These are phyloP conservation scores for Rugonectria rugulosa DNA, from an alignment of 2,329 filamentous ascomycete species.

Conservation along the genomic window DNA sequence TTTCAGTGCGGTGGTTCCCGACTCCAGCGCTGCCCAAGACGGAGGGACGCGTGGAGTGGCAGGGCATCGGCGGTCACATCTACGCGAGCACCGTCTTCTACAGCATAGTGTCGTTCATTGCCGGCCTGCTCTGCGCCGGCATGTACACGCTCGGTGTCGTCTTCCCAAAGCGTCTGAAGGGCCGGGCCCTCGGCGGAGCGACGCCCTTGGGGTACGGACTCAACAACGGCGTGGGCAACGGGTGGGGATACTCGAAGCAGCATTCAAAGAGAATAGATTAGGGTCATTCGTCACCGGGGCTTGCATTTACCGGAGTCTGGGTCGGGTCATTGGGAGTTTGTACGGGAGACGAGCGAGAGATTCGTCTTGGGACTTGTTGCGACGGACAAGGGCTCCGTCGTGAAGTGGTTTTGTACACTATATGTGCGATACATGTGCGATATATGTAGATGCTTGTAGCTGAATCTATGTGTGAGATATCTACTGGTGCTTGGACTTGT, in stretches of 20 bases:
- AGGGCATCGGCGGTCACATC: conserved; percentile 69
- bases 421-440: too few species aligned
- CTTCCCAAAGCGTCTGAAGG: conserved; percentile 61
- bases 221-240: conserved; percentile 57
- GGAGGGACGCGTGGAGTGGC: conserved; percentile 71
- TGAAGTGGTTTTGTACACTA: conserved; percentile 22
- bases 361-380: conserved; percentile 23
- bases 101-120: conserved; percentile 64
- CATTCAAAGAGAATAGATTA: conserved; percentile 61
- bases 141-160: conserved; percentile 69
- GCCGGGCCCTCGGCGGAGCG: conserved; percentile 61
- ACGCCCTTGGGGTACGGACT: conserved; percentile 66
- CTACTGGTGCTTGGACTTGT: conserved; percentile 49
- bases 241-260: conserved; percentile 58
- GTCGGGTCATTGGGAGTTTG: conserved; percentile 22
- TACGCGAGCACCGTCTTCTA: conserved; percentile 71
- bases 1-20: conserved; percentile 89
- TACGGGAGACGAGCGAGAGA: conserved; percentile 20
- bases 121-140: conserved; percentile 60
- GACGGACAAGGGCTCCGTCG: conserved; percentile 1
- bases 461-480: conserved; percentile 1
- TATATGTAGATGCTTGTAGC: background rate
- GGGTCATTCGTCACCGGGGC: conserved; percentile 1
- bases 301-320: conserved; percentile 36
- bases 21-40: conserved; percentile 73